Evolutionary conservation across 1,139 yeast species (phyloP).

Genomic region (Kodamaea fungicola): DNA sequence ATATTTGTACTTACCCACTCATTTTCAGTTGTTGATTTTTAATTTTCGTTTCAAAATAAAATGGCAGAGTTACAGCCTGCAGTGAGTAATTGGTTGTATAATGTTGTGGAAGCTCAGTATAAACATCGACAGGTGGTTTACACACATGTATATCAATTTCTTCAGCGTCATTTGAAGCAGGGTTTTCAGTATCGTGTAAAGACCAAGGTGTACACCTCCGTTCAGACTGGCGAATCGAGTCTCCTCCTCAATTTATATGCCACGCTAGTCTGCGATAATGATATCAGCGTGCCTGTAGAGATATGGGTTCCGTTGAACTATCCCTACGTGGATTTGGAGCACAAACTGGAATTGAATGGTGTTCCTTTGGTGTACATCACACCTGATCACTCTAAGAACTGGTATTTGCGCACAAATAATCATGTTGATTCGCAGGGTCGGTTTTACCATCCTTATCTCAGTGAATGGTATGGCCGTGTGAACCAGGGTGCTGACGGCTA

Average conservation of each 20-base stretch:
- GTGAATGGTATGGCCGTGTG: constrained; percentile 49
- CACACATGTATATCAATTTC: constrained; percentile 55
- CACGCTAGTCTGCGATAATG: constrained; percentile 32
- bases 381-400: constrained; percentile 41
- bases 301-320: constrained; percentile 77
- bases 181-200: constrained; percentile 52
- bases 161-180: constrained; percentile 43
- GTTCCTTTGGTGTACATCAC: constrained; percentile 64
- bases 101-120: constrained; percentile 51
- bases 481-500: constrained; percentile 17
- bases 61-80: constrained; percentile 31
- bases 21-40: constrained; percentile 9
- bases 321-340: constrained; percentile 37
- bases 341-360: constrained; percentile 8
- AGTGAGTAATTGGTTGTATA: constrained; percentile 42
- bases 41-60: neutral
- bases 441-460: constrained; percentile 66
- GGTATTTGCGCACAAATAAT: constrained; percentile 54
- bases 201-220: constrained; percentile 65
- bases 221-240: constrained; percentile 52
- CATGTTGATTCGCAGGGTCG: constrained; percentile 72
- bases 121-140: constrained; percentile 50
- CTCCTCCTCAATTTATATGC: constrained; percentile 68
- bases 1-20: constrained; percentile 31
- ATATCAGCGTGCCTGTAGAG: constrained; percentile 54